A percentile compares a stretch with the other conserved stretches of the same genome.
phyloP scores from a whole-genome alignment of 78 protist genomes.

The Protostelium mycophagum region DNA sequence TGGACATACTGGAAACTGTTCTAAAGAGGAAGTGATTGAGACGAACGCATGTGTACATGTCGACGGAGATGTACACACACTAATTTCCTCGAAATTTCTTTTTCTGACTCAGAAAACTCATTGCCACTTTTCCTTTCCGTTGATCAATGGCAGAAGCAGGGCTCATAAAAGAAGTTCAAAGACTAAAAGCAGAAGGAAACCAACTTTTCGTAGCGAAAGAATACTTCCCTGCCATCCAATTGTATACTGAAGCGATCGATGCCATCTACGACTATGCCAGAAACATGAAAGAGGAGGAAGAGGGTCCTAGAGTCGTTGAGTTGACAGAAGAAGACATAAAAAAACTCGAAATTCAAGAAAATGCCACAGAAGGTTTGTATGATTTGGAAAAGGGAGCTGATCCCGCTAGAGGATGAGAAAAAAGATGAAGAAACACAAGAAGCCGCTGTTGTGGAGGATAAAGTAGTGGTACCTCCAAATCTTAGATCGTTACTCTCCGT shows the following conservation, averaged over 20 bases:
- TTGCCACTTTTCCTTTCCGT: too few species aligned
- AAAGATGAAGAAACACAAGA: neutral
- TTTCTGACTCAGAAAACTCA: too few species aligned
- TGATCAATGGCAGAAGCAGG: slow-evolving; percentile 22
- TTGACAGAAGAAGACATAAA: slow-evolving; percentile 23
- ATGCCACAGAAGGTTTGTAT: slow-evolving; percentile 1
- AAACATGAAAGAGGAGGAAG: neutral
- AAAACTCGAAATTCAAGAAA: neutral
- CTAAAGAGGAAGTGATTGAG: too few species aligned
- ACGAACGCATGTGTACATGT: too few species aligned
- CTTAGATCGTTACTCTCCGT: neutral
- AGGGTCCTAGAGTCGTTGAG: slow-evolving; percentile 30
- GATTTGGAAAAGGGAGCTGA: slow-evolving; percentile 25
- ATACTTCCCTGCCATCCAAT: slow-evolving; percentile 13
- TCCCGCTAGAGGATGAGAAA: slow-evolving; percentile 3
- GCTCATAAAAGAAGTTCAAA: slow-evolving; percentile 21
- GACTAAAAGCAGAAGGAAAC: slow-evolving; percentile 29
- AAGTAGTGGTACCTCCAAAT: neutral
- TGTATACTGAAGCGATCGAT: slow-evolving; percentile 37
- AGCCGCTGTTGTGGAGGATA: neutral
- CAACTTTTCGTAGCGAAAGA: slow-evolving; percentile 16
- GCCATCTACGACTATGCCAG: neutral
- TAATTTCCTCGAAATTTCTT: too few species aligned
- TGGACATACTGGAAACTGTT: too few species aligned
- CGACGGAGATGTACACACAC: too few species aligned